Percentiles rank a stretch among this genome's conserved stretches.
These are phyloP conservation scores for Arxiozyma bovina DNA, from an alignment of 1,139 yeast genomes.

Conservation along the genomic window DNA sequence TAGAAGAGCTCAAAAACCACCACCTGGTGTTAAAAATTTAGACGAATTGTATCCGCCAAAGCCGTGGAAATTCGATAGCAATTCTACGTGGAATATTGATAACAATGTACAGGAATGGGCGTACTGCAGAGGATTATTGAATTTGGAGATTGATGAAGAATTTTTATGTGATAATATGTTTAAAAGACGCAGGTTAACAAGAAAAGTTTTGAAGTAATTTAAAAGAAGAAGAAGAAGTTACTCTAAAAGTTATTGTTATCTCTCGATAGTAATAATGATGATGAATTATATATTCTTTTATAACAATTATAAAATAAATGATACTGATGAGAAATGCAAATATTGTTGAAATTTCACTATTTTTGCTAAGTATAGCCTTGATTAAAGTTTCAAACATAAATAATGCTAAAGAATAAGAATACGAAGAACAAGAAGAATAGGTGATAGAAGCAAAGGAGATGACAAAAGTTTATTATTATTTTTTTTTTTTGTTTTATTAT, in stretches of 20 bases:
- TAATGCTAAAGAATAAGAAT: no score
- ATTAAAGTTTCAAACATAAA: no score
- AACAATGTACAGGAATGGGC: conserved; percentile 46
- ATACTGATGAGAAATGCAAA: neutral
- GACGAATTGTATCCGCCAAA: conserved; percentile 56
- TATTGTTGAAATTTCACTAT: no score
- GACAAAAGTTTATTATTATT: neutral
- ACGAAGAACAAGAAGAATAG: neutral
- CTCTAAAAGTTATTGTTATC: neutral
- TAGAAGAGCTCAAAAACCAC: conserved; percentile 52
- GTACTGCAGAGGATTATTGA: conserved; percentile 40
- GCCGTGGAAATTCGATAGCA: conserved; percentile 64
- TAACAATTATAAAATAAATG: neutral
- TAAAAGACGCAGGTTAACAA: conserved; percentile 46
- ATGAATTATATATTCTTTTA: neutral
- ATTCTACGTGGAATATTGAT: conserved; percentile 64
- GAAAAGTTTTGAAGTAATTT: conserved; percentile 39
- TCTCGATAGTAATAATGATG: neutral
- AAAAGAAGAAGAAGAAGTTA: no score
- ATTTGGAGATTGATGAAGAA: conserved; percentile 41
- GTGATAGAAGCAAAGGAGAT: neutral
- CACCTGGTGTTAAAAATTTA: conserved; percentile 54
- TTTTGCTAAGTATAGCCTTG: no score
- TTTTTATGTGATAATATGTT: conserved; percentile 48
- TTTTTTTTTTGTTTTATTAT: conserved; percentile 15